Evolutionary conservation across 164 flowering plant genomes (phyloP), one percentile per base, ranked within the genome.

Genomic region (Stephania yunnanensis): DNA sequence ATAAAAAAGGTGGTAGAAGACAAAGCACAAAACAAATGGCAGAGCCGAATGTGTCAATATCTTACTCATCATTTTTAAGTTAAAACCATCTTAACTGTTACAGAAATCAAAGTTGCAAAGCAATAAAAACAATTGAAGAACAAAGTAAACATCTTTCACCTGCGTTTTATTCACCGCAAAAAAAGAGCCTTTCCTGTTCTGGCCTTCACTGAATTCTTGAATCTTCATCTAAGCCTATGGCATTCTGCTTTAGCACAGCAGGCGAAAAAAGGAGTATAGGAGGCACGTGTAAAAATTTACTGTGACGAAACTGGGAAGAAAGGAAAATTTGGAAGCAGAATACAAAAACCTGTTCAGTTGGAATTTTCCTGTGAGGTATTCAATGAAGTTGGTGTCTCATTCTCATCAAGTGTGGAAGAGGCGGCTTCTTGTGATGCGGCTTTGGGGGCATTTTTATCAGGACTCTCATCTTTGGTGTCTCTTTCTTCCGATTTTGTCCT

Each of bases 161-260:
- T 84, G 87, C 86, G 79, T 72, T 84, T 85, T 82, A 84, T 84
- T 85, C 88, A 84, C 82, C 82, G 74, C 80, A 58, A 86, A 83
- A 83, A 82, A 45, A 17, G 46, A 36, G 46, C 77, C 75, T 69
- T 74, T 80, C 70, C 55, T 77, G 70, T 69, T 82, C 82, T 81
- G 20, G 25, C 73, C 9, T 71, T 61, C 22, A 74, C 79, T 79
- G 70, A 48, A 36, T 45, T 61, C 71, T 70, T 46, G 50, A 64
- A 76, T 72, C 71, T 58, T 68, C 48, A 68, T 66, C 68, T 31
- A 68, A 66, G 50, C 78, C 83, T 79, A 80, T 68, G 75, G 70
- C 76, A 78, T 65, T 82, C 58, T 71, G 76, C 83, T 61, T n/a
- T 61, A 75, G 78, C 77, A 84, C 29, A 63, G 76, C 86, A 82